Conservation (phyloP, 805 yeast genomes). For the Priceomyces melissophilus region DNA sequence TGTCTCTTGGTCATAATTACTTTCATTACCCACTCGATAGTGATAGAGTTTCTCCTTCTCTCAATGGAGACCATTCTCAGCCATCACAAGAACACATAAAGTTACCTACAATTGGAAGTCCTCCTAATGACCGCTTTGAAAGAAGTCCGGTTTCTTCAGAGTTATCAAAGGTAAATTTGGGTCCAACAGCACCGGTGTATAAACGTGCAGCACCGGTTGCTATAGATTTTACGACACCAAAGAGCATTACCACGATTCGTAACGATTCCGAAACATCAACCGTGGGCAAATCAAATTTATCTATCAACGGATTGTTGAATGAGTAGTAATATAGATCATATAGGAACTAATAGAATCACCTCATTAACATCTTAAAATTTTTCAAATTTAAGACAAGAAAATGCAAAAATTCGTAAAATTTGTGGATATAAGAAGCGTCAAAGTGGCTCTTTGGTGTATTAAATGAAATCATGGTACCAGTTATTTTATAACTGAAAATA, state of each 20-base stretch:
- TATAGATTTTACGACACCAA: conserved; percentile 24
- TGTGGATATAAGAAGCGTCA: no score
- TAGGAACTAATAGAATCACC: no score
- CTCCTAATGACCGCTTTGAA: neutral
- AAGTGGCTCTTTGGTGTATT: no score
- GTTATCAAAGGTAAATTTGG: neutral
- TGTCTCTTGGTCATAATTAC: neutral
- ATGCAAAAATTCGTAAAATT: no score
- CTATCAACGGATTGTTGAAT: conserved; percentile 41
- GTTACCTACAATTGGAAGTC: conserved; percentile 1
- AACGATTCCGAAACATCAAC: neutral
- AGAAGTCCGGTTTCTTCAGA: neutral
- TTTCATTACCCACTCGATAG: conserved; percentile 1
- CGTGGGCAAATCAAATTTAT: conserved; percentile 18
- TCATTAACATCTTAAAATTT: no score
- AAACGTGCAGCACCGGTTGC: conserved; percentile 17
- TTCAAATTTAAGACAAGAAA: no score
- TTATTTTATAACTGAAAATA: no score
- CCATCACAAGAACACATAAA: neutral
- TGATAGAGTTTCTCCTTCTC: neutral
- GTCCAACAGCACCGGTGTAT: neutral
- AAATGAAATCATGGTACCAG: no score
- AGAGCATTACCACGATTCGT: neutral
- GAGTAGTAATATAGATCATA: conserved; percentile 7
- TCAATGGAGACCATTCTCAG: neutral